Evolutionary conservation across 352 stramenopile genomes (phyloP).

Genomic region (Peronospora belbahrii): DNA sequence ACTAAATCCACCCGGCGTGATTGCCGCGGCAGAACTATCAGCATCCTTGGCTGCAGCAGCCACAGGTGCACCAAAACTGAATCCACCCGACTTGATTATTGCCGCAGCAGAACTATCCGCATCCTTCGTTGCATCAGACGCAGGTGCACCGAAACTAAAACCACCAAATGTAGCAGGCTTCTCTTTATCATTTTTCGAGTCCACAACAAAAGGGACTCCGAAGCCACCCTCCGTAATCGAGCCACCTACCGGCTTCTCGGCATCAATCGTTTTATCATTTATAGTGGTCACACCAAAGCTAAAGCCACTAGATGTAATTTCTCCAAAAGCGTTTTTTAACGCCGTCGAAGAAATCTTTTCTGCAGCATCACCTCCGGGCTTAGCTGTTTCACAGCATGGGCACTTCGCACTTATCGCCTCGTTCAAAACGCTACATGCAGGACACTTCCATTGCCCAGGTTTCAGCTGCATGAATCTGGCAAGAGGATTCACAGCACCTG

Average conservation of each 20-base stretch:
- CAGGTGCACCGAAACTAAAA: conserved; percentile 17
- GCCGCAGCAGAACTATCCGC: conserved; percentile 7
- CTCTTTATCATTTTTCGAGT: conserved; percentile 12
- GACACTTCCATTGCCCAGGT: conserved; percentile 75
- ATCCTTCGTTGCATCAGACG: conserved; percentile 3
- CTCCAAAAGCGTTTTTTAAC: conserved; percentile 9
- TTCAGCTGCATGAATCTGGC: conserved; percentile 57
- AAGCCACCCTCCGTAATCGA: conserved; percentile 30
- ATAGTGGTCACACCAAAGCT: conserved; percentile 22
- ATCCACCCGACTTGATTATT: conserved; percentile 8
- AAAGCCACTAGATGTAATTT: conserved; percentile 23
- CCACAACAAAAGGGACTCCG: conserved; percentile 20
- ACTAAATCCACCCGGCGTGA: conserved; percentile 20
- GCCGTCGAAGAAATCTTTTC: conserved; percentile 3
- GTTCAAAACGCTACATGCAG: conserved; percentile 71
- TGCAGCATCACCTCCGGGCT: conserved; percentile 23
- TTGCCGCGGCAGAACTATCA: too few relatives aligned
- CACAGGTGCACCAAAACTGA: too few relatives aligned
- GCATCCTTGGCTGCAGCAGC: too few relatives aligned
- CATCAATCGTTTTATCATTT: conserved; percentile 14
- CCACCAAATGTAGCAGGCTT: conserved; percentile 20
- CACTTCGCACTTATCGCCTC: conserved; percentile 50
- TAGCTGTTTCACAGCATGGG: conserved; percentile 66
- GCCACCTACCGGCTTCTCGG: conserved; percentile 12
- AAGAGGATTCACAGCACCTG: conserved; percentile 36